Evolutionary conservation across 1,139 yeast genomes (phyloP), one percentile per base, ranked within the genome.

Genomic region (Sugiyamaella pinicola): DNA sequence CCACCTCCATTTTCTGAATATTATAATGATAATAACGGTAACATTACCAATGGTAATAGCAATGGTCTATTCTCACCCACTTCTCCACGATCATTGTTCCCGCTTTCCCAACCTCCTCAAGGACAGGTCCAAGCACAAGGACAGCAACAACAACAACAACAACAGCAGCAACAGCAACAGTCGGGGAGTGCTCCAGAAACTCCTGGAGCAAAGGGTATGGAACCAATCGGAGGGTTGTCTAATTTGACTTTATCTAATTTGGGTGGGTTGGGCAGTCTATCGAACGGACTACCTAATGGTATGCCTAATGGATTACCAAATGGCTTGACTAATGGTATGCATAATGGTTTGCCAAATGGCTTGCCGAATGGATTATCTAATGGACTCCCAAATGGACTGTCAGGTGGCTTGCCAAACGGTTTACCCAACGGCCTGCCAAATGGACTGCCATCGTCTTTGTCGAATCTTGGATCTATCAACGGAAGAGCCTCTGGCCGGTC

Each of bases 1-100:
- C 59, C 60, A 19, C 55, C 62, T 29, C 49, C 56, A 2, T 53
- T 51, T 31, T 56, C 56, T 8, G 55, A 52, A 1, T 52, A 53
- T 33, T 55, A 53, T 37, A 39, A 53, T 22, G 58, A 53, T 13
- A 37, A 52, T 18, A 18, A 22, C 15, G 37, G 37, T 17, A 17
- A 40, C 19, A 22, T 12, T 9, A 40, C 19, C 15, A 33, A 8
- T 21, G 19, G 15, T 18, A 26, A 29, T 45, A 41, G 34, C n/a
- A 10, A 24, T 18, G 62, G 55, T 15, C 52, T 64, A 35, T 63
- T 64, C 48, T 58, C 65, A n/a, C 68, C 70, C 2, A 58, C 68
- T 9, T 60, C 68, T 21, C 68, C 69, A 4, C 58, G 66, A 33
- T 51, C 63, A 18, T 47, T 60, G 40, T 65, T 64, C 53, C 65